Base-by-base conservation (phyloP, 768 basidiomycete species). In the Collybiopsis confluens region DNA sequence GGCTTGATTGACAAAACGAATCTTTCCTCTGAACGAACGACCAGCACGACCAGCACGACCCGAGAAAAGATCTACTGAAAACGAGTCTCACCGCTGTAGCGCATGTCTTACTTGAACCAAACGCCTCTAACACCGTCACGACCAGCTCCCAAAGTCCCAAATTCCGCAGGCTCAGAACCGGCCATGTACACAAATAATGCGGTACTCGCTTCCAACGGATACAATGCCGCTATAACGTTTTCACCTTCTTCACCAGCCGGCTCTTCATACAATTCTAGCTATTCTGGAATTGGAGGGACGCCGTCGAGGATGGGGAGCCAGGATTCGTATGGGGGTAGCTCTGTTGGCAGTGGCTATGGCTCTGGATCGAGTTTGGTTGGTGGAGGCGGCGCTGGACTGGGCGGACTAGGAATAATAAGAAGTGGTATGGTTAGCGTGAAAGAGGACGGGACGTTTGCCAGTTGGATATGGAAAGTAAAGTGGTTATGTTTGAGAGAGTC, bases 401-500 rank as follows among this genome's bases (percentile, higher is more conserved):
- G 44, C 44, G 42, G 74, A 1, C 77, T 82, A 33, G 30, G 23
- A 45, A 66, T 88, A 48, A 71, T 93, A 43, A 74, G 91, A 41
- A 73, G 72, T 52, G 96, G 90, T n/a, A 72, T 72, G 40, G 92
- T 90, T 42, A 87, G 80, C 66, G 76, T 96, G 62, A 98, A 98
- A 76, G 96, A 99, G 68, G 95, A 97, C 46, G 90, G 92, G 1
- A 67, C 68, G 2, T 85, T 98, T 58, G 85, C 89, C 2, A 90
- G 88, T 58, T 94, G 91, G 79, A 78, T 97, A 46, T 98, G 95
- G 85, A 83, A 88, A 67, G 82, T 88, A 64, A 90, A 92, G 67
- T 98, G 89, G 88, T 72, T 98, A 53, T 78, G 96, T 4, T 75
- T 99, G 57, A 88, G 83, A 62, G 92, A 93, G 45, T 79, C 84